A percentile compares a stretch with the other conserved stretches of the same genome.
Conservation (phyloP, 2,329 filamentous ascomycete species). For the Davidsoniella australis region DNA sequence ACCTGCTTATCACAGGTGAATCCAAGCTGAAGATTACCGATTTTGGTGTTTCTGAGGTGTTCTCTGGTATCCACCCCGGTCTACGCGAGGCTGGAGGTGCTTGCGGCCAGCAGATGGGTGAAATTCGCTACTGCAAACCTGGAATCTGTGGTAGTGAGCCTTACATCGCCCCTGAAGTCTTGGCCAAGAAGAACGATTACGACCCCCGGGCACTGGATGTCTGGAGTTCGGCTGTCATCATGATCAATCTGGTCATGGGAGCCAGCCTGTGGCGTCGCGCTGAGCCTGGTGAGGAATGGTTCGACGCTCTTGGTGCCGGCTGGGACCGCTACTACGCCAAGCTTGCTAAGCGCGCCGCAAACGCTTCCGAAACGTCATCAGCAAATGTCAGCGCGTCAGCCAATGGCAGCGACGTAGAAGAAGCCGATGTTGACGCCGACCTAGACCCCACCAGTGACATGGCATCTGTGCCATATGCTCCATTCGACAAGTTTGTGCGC, state of each 20-base stretch:
- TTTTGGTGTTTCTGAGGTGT: constrained; percentile 79
- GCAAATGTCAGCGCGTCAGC: too few species aligned
- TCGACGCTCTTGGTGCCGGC: constrained; percentile 43
- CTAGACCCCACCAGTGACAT: constrained; percentile 29
- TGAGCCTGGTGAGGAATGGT: constrained; percentile 37
- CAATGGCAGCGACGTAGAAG: too few species aligned
- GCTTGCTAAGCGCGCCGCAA: too few species aligned
- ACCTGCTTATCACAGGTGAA: constrained; percentile 60
- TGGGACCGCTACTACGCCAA: constrained; percentile 49
- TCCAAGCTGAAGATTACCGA: constrained; percentile 82
- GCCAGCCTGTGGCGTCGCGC: constrained; percentile 62
- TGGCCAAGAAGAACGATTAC: constrained; percentile 45
- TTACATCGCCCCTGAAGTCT: constrained; percentile 75
- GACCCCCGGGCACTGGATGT: constrained; percentile 71
- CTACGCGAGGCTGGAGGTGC: constrained; percentile 54
- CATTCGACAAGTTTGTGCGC: constrained; percentile 47
- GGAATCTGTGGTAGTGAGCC: constrained; percentile 74
- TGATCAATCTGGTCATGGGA: constrained; percentile 57
- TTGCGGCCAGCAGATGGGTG: constrained; percentile 56
- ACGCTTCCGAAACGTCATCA: too few species aligned
- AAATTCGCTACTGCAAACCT: constrained; percentile 53
- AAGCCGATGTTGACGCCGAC: constrained; percentile 14
- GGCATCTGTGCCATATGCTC: constrained; percentile 18
- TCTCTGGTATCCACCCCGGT: constrained; percentile 66
- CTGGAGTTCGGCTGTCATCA: constrained; percentile 73